These are phyloP conservation scores for Platanus orientalis DNA, from an alignment of 164 flowering plant species.

Conservation along the genomic window DNA sequence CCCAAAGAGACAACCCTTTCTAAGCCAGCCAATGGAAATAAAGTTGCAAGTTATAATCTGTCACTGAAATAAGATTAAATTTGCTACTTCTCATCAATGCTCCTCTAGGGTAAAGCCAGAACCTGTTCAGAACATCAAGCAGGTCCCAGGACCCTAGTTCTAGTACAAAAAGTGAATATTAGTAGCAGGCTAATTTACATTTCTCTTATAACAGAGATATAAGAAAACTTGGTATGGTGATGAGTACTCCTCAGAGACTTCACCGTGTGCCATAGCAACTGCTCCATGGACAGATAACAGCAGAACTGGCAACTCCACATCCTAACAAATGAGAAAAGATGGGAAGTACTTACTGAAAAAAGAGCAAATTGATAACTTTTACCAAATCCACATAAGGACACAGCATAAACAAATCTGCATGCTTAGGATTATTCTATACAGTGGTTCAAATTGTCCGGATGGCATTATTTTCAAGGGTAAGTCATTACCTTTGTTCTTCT, in stretches of 20 bases:
- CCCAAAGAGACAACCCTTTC: constrained; percentile 94
- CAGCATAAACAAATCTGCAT: too few species aligned
- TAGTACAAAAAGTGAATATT: neutral
- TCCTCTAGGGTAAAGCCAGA: too few species aligned
- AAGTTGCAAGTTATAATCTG: too few species aligned
- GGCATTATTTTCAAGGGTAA: too few species aligned
- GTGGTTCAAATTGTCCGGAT: too few species aligned
- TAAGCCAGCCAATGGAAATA: constrained; percentile 68
- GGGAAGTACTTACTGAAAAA: constrained; percentile 10
- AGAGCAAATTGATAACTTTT: neutral
- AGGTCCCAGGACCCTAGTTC: neutral
- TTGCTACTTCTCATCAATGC: too few species aligned
- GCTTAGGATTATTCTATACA: too few species aligned
- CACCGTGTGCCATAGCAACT: constrained; percentile 90
- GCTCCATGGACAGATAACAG: constrained; percentile 96
- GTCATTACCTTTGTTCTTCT: too few species aligned
- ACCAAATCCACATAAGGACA: too few species aligned
- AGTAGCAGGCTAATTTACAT: constrained; percentile 51
- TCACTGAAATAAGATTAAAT: too few species aligned
- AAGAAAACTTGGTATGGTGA: constrained; percentile 90
- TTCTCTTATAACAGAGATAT: constrained; percentile 83
- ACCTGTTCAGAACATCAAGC: neutral
- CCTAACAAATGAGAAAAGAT: constrained; percentile 37
- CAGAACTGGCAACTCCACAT: constrained; percentile 93
- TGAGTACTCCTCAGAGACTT: constrained; percentile 74